Conservation (phyloP, 106 monocot genomes). For the Dendrobium huoshanense region DNA sequence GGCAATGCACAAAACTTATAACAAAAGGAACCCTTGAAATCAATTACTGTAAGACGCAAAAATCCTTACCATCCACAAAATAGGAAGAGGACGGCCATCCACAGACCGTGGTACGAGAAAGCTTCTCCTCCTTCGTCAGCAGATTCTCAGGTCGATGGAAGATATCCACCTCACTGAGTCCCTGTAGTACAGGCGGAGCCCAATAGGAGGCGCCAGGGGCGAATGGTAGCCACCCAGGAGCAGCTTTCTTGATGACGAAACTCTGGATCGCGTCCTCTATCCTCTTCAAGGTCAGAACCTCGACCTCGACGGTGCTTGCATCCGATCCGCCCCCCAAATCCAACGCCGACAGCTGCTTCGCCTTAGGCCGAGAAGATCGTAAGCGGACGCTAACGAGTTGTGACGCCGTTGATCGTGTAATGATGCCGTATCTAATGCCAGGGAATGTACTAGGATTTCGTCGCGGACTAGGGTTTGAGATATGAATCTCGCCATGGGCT, state of each 20-base stretch:
- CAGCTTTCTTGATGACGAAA: conserved; percentile 18
- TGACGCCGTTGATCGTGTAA: not conserved
- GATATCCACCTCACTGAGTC: conserved; percentile 16
- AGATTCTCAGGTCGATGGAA: conserved; percentile 8
- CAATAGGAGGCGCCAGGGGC: conserved; percentile 32
- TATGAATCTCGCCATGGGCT: conserved; percentile 5
- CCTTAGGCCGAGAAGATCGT: conserved; percentile 7
- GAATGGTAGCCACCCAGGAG: conserved; percentile 40
- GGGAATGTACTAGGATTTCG: not conserved
- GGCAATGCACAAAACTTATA: not conserved
- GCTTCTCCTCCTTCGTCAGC: conserved; percentile 17
- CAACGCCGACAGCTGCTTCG: conserved; percentile 24
- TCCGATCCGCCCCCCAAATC: conserved; percentile 18
- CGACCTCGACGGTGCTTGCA: conserved; percentile 2
- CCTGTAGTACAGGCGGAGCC: conserved; percentile 22
- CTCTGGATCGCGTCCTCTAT: conserved; percentile 36
- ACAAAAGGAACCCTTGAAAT: not conserved
- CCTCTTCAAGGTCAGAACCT: conserved; percentile 16
- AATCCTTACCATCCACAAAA: conserved; percentile 10
- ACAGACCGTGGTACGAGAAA: conserved; percentile 6
- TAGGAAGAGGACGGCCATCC: conserved; percentile 34
- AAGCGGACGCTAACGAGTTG: not conserved
- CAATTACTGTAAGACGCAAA: not conserved
- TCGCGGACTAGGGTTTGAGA: conserved; percentile 8
- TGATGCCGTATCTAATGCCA: not conserved